Evolutionary conservation across 2,329 filamentous ascomycete species (phyloP).

Genomic region (Metarhizium album): DNA sequence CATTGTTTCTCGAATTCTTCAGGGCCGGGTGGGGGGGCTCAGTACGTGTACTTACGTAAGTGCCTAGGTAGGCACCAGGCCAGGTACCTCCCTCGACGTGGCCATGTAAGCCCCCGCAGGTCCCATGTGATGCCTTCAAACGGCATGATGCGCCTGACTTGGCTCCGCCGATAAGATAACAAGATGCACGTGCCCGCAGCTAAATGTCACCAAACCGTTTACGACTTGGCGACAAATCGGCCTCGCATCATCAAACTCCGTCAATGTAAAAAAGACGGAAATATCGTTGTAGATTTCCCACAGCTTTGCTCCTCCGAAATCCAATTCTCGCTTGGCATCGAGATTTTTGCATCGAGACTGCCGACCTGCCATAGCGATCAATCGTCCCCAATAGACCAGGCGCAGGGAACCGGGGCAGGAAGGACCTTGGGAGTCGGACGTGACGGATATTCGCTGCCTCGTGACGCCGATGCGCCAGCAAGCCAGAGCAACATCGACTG

Average conservation of each 20-base stretch:
- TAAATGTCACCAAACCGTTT: background rate
- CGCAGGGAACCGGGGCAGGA: background rate
- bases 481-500: slow-evolving; percentile 5
- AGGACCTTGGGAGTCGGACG: background rate
- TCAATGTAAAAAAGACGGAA: too few relatives aligned
- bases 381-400: background rate
- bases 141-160: background rate
- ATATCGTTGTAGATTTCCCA: background rate
- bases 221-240: background rate
- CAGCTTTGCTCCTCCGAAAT: background rate
- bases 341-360: background rate
- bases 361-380: background rate
- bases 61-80: too few relatives aligned
- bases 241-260: background rate
- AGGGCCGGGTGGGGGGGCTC: too few relatives aligned
- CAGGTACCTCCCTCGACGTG: too few relatives aligned
- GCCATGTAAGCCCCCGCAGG: too few relatives aligned
- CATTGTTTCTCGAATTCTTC: too few relatives aligned
- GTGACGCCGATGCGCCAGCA: slow-evolving; percentile 9
- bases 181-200: slow-evolving; percentile 3
- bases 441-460: background rate
- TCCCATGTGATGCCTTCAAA: too few relatives aligned
- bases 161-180: background rate
- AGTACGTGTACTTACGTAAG: too few relatives aligned
- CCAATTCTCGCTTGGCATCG: background rate